Evolutionary conservation across 2,329 filamentous ascomycete genomes (phyloP).

Genomic region (Alternaria sp.): DNA sequence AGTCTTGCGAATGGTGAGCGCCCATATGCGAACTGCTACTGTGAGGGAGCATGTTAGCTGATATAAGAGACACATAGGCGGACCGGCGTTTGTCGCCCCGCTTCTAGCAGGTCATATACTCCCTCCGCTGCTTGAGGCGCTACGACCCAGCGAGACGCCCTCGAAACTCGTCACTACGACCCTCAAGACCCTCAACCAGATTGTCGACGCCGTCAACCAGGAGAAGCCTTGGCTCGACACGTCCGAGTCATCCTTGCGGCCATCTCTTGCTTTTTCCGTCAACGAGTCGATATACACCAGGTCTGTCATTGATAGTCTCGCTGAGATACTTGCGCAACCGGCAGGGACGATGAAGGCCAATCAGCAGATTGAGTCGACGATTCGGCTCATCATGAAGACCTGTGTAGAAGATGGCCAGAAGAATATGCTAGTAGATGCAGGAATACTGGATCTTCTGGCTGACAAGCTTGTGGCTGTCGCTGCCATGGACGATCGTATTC

Average conservation of each 20-base stretch:
- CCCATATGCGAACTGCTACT: constrained; percentile 7
- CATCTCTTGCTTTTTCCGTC: constrained; percentile 55
- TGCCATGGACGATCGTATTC: constrained; percentile 35
- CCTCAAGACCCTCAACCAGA: constrained; percentile 75
- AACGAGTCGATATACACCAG: constrained; percentile 66
- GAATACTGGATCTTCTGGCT: constrained; percentile 80
- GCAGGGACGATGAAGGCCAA: constrained; percentile 63
- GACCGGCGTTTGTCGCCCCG: constrained; percentile 78
- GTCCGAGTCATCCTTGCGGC: constrained; percentile 63
- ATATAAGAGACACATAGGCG: constrained; percentile 63
- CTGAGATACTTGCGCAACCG: constrained; percentile 69
- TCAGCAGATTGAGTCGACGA: constrained; percentile 68
- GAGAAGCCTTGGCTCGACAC: constrained; percentile 61
- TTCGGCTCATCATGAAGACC: constrained; percentile 66
- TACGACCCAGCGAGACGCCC: constrained; percentile 71
- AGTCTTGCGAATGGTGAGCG: constrained; percentile 81
- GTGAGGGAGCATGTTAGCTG: constrained; percentile 24
- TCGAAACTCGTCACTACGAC: constrained; percentile 75
- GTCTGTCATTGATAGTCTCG: constrained; percentile 68
- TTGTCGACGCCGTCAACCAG: constrained; percentile 71
- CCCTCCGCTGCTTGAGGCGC: constrained; percentile 72
- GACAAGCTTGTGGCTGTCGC: constrained; percentile 66
- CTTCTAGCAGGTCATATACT: constrained; percentile 73
- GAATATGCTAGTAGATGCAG: constrained; percentile 72
- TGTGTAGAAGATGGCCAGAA: constrained; percentile 76